Conservation (phyloP, 2,329 filamentous ascomycete species). For the Verticillium klebahnii region DNA sequence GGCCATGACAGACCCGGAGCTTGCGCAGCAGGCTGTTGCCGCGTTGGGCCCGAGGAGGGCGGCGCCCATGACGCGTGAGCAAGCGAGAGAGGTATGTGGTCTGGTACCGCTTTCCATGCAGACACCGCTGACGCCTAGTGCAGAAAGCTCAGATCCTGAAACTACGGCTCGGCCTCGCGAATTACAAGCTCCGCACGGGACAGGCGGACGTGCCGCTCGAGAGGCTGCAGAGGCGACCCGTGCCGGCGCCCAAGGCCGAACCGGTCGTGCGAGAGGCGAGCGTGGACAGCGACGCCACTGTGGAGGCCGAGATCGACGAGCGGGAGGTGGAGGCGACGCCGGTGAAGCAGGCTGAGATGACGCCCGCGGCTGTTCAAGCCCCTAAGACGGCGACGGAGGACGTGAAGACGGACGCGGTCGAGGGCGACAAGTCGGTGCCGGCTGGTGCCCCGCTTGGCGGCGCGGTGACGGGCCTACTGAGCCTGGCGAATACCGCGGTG, state of each 20-base stretch:
- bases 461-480: conserved; percentile 49
- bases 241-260: conserved; percentile 10
- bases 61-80: conserved; percentile 40
- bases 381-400: not conserved
- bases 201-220: conserved; percentile 64
- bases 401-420: not conserved
- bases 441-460: conserved; percentile 43
- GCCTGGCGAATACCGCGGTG: conserved; percentile 28
- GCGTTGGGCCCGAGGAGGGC: conserved; percentile 14
- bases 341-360: conserved; percentile 13
- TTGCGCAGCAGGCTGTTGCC: conserved; percentile 13
- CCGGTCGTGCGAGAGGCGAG: not conserved
- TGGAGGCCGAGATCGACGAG: not conserved
- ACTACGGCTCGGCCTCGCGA: conserved; percentile 65
- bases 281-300: conserved; percentile 3
- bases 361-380: not conserved
- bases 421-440: conserved; percentile 25
- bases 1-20: conserved; percentile 44
- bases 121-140: conserved; percentile 3
- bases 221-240: conserved; percentile 43
- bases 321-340: conserved; percentile 6
- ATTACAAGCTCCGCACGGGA: conserved; percentile 71
- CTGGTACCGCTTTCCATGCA: too few species aligned
- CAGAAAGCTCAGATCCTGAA: conserved; percentile 63
- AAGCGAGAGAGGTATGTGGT: conserved; percentile 43